These are phyloP conservation scores for Trichophyton rubrum DNA, from an alignment of 2,329 filamentous ascomycete genomes.

Conservation along the genomic window DNA sequence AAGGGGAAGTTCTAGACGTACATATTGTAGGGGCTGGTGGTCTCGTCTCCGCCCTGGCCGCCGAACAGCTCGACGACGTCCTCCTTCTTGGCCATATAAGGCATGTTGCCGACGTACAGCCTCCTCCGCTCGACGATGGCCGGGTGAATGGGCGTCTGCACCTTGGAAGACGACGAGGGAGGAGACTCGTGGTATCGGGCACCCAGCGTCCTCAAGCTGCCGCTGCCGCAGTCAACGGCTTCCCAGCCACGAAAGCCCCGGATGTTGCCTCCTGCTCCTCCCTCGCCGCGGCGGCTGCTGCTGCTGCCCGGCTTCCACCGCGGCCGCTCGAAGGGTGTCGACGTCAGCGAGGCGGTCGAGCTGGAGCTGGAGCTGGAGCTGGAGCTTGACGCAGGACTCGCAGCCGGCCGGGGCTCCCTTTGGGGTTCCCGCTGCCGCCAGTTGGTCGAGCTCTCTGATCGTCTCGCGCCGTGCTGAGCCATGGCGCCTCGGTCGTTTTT, in stretches of 20 bases:
- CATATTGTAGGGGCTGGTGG: slow-evolving; percentile 22
- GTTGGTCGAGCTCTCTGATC: slow-evolving; percentile 2
- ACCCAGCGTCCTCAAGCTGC: not conserved
- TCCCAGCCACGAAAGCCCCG: not conserved
- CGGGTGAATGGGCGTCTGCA: not conserved
- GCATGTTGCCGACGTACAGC: slow-evolving; percentile 44
- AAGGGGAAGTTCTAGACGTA: slow-evolving; percentile 13
- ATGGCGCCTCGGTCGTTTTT: not conserved
- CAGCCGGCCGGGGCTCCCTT: not conserved
- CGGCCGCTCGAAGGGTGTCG: not conserved
- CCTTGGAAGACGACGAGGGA: not conserved
- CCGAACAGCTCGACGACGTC: slow-evolving; percentile 40
- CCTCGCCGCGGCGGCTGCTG: not conserved
- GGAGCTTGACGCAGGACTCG: not conserved
- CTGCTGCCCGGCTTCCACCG: not conserved
- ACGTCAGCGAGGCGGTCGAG: not conserved
- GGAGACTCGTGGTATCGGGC: not conserved
- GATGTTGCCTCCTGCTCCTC: not conserved
- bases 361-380: too few relatives aligned
- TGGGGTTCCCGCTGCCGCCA: not conserved
- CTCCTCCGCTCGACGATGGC: slow-evolving; percentile 32
- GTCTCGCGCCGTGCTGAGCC: not conserved
- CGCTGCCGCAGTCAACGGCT: too few relatives aligned
- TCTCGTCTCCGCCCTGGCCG: slow-evolving; percentile 11
- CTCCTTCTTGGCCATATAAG: slow-evolving; percentile 41